These are phyloP conservation scores for Aspergillus chevalieri DNA, from an alignment of 2,329 filamentous ascomycete genomes.

Conservation along the genomic window DNA sequence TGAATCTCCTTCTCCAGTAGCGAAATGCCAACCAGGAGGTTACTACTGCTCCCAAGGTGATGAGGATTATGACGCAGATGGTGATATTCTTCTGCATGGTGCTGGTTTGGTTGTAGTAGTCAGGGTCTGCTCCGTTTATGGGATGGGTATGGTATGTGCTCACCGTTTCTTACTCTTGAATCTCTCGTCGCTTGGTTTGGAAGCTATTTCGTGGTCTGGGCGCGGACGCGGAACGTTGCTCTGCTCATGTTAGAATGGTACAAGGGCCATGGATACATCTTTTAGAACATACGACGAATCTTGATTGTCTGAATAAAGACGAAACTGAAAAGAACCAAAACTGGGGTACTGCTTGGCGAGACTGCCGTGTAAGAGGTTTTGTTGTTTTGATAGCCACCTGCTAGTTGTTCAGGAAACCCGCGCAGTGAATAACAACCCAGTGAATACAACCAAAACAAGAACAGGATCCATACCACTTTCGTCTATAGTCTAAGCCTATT, in stretches of 20 bases:
- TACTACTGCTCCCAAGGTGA: background rate
- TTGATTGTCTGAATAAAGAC: too few species aligned
- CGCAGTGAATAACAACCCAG: background rate
- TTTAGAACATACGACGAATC: too few species aligned
- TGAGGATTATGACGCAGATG: constrained; percentile 8
- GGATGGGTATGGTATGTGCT: too few species aligned
- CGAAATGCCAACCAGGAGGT: constrained; percentile 1
- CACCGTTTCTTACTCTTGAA: too few species aligned
- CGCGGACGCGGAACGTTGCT: too few species aligned
- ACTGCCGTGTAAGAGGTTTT: background rate
- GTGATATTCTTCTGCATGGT: constrained; percentile 14
- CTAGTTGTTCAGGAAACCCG: background rate
- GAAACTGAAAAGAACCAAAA: background rate
- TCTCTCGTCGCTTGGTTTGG: too few species aligned
- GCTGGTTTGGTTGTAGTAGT: background rate
- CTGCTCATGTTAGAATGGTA: too few species aligned
- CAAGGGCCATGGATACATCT: too few species aligned
- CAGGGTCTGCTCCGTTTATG: too few species aligned
- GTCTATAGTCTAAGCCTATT: constrained; percentile 9
- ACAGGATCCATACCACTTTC: constrained; percentile 13
- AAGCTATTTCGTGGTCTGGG: too few species aligned
- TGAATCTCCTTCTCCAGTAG: background rate
- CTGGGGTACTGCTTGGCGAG: background rate
- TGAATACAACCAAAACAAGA: background rate
- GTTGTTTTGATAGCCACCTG: background rate